phyloP scores from a whole-genome alignment of 176 grass and related monocot species.

The Alopecurus myosuroides region DNA sequence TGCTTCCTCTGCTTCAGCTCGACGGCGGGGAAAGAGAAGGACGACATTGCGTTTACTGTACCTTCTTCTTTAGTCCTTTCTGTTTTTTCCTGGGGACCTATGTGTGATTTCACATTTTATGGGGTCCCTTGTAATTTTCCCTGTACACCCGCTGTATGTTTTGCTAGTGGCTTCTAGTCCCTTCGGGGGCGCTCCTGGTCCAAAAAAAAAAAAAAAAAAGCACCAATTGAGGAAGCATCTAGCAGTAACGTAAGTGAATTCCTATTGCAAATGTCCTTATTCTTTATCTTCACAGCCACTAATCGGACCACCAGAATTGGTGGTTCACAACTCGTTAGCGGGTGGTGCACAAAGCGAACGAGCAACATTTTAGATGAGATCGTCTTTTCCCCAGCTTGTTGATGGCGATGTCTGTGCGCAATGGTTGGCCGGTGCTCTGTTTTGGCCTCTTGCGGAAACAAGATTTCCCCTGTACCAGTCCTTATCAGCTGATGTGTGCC shows the following conservation, averaged over 20 bases:
- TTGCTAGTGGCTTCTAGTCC: too few relatives aligned
- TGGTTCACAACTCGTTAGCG: constrained; percentile 1
- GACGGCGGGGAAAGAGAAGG: too few relatives aligned
- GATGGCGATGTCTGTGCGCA: not conserved
- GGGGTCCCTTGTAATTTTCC: too few relatives aligned
- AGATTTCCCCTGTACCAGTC: not conserved
- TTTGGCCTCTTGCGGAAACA: not conserved
- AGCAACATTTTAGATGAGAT: constrained; percentile 16
- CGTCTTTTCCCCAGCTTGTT: not conserved
- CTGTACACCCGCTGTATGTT: too few relatives aligned
- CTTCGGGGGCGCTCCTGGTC: too few relatives aligned
- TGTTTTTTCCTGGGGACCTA: too few relatives aligned
- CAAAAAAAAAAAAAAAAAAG: too few relatives aligned
- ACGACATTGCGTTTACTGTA: too few relatives aligned
- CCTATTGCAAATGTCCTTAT: not conserved
- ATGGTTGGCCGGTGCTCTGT: not conserved
- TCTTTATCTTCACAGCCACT: not conserved
- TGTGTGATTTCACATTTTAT: too few relatives aligned
- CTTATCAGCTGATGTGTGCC: not conserved
- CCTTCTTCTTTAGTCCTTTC: too few relatives aligned
- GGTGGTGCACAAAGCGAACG: not conserved
- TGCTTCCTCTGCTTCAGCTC: too few relatives aligned
- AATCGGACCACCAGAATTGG: not conserved
- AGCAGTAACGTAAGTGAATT: not conserved
- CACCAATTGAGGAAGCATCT: not conserved